Base-by-base conservation (phyloP, 2,329 filamentous ascomycete genomes). In the Fusarium odoratissimum region DNA sequence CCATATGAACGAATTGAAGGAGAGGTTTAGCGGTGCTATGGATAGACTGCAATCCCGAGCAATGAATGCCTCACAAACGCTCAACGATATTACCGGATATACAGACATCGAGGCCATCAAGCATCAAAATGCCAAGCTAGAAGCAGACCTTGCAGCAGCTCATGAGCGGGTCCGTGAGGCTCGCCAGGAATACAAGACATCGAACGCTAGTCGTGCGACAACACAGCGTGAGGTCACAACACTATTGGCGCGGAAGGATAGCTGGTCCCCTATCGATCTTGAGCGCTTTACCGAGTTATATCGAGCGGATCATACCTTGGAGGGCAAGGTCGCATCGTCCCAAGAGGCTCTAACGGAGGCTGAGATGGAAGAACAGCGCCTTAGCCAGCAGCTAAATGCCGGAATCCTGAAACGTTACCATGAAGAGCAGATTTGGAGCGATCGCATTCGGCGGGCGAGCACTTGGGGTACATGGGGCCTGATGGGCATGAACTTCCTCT, bases 371-470 rank as follows among this genome's bases (percentile, higher is more conserved):
- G 91, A 97, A 68, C 93, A 97, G 82, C 91, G 93, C 69, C 89
- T 95, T 2, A 89, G 91, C 61, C 89, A 91, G 58, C 89, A 91
- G 76, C 85, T 99, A 60, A 95, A 93, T 79, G 91, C 92, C 69
- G 91, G 92, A 56, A 98, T 98, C 76, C 86, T 98, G 57, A 93
- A 93, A 69, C 90, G 97, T 68, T 99, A 99, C 82, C 96, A 99
- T 82, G 96, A 99, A 84, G 96, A 99, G 85, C 96, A 99, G 84
- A 97, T 99, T 63, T 99, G 96, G 96, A 97, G 94, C 79, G 96
- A 99, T 81, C 95, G 97, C 76, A 99, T 99, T 80, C 89, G 96
- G 40, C 88, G 96, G 73, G 97, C 97, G 87, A 96, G 93, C 80
- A 99, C 96, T 1, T 99, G 96, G 96, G 95, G 97, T 40, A 99